A percentile compares a stretch with the other conserved stretches of the same genome.
Conservation (phyloP, 1,284 basidiomycete genomes). For the Pterulicium gracile region DNA sequence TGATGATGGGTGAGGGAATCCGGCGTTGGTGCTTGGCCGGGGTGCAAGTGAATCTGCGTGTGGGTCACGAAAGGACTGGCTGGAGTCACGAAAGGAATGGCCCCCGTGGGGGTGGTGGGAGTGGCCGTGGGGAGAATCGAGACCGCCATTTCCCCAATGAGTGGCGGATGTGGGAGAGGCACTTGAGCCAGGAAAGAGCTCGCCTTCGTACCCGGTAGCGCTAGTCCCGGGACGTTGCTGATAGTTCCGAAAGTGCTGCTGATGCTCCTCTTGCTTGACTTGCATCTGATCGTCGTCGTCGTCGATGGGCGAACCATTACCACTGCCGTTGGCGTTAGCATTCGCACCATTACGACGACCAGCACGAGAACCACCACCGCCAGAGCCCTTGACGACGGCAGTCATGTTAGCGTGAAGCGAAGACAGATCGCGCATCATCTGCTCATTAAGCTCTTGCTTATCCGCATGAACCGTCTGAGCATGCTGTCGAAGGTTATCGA, state of each 20-base stretch:
- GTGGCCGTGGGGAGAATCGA: slow-evolving; percentile 27
- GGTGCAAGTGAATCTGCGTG: slow-evolving; percentile 31
- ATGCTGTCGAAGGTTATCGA: slow-evolving; percentile 95
- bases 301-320: slow-evolving; percentile 9
- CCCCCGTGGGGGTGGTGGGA: slow-evolving; percentile 47
- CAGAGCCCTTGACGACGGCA: slow-evolving; percentile 50
- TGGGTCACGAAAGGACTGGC: slow-evolving; percentile 11
- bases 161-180: slow-evolving; percentile 21
- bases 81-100: slow-evolving; percentile 53
- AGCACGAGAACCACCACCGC: slow-evolving; percentile 30
- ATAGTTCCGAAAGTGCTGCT: slow-evolving; percentile 21
- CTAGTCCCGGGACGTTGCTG: slow-evolving; percentile 53
- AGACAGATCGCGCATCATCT: slow-evolving; percentile 85
- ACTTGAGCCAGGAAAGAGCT: slow-evolving; percentile 19
- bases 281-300: slow-evolving; percentile 13
- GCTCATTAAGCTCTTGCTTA: slow-evolving; percentile 79
- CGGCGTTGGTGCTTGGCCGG: slow-evolving; percentile 29
- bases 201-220: slow-evolving; percentile 54
- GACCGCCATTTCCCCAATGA: slow-evolving; percentile 15
- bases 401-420: slow-evolving; percentile 80
- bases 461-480: slow-evolving; percentile 94
- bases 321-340: slow-evolving; percentile 5
- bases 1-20: slow-evolving; percentile 41
- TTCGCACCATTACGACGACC: slow-evolving; percentile 8
- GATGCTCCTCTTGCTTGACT: slow-evolving; percentile 45